Evolutionary conservation across 352 stramenopile genomes (phyloP).

Genomic region (Globisporangium barbulae): DNA sequence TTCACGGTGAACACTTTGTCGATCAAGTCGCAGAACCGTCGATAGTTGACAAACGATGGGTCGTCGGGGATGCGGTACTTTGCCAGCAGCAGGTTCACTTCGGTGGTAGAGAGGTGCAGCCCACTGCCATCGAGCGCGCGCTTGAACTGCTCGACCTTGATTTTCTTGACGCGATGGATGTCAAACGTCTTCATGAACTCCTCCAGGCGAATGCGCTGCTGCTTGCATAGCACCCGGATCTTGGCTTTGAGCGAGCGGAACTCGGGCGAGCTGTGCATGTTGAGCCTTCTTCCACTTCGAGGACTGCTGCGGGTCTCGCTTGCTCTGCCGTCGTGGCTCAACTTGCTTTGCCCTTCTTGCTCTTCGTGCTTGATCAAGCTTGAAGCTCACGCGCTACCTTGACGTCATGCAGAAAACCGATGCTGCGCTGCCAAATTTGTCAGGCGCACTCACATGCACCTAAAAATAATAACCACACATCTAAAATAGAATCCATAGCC

Average conservation of each 20-base stretch:
- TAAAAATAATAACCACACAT: slow-evolving; percentile 1
- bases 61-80: slow-evolving; percentile 72
- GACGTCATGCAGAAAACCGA: slow-evolving; percentile 7
- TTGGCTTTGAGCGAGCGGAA: slow-evolving; percentile 82
- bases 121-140: slow-evolving; percentile 75
- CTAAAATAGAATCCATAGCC: slow-evolving; percentile 8
- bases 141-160: slow-evolving; percentile 78
- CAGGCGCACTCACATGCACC: background rate
- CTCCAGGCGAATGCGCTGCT: slow-evolving; percentile 77
- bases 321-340: background rate
- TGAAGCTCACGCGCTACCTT: background rate
- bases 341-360: background rate
- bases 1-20: slow-evolving; percentile 85
- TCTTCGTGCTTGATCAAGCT: slow-evolving; percentile 3
- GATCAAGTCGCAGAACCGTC: slow-evolving; percentile 80
- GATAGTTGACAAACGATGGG: slow-evolving; percentile 70
- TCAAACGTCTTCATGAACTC: slow-evolving; percentile 90
- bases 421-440: background rate
- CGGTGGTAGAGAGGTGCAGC: slow-evolving; percentile 45
- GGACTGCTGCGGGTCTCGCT: background rate
- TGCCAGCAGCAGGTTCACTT: slow-evolving; percentile 51
- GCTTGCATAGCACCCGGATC: slow-evolving; percentile 75
- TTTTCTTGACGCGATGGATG: slow-evolving; percentile 81
- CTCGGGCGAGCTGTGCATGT: slow-evolving; percentile 67
- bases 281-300: background rate